Base-by-base conservation (phyloP, 179 eudicot genomes). In the Drosera spatulata region DNA sequence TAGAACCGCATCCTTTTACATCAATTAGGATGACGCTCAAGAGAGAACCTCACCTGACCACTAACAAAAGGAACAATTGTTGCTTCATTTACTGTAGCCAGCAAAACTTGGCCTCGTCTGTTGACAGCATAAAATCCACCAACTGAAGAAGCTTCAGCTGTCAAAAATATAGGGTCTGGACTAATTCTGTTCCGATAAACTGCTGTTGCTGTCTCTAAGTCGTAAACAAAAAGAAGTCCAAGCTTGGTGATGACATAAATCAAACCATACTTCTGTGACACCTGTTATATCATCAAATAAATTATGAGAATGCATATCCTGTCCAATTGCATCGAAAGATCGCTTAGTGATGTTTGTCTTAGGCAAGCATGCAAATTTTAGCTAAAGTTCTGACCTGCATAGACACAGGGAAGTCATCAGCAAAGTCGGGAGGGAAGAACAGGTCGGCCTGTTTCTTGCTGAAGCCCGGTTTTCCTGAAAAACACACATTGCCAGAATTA, bases 371-470 rank as follows among this genome's bases (percentile, higher is more conserved):
- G 12, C 37, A 37, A 39, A 5, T 37, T 55, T 7, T 8, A 7
- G 43, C 7, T 40, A 15, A n/a, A 64, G 3, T 15, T 63, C 2
- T 37, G 61, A 89, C 97, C 97, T 89, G 97, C 97, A 89, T 89
- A 55, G 95, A 72, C 55, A 89, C 97, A 10, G 95, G 95, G 66
- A 89, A 89, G 61, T 89, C 97, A 51, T 89, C 97, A 37, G 82
- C 88, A 82, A 89, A 89, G 75, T 89, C 91, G 41, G 87, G 91
- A 73, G 91, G 90, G 63, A 84, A 84, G 73, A 82, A 84, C 15
- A 84, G 80, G 76, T 89, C 95, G 37, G 95, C 95, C 69, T 89
- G 97, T 65, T 89, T 89, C 80, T 89, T 89, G 5, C 84, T 69
- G 66, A 89, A 89, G 9, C 87, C 79, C 15, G 91, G 84, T 70